Base-by-base conservation (phyloP, 345 rosid genomes). In the Murraya koenigii region DNA sequence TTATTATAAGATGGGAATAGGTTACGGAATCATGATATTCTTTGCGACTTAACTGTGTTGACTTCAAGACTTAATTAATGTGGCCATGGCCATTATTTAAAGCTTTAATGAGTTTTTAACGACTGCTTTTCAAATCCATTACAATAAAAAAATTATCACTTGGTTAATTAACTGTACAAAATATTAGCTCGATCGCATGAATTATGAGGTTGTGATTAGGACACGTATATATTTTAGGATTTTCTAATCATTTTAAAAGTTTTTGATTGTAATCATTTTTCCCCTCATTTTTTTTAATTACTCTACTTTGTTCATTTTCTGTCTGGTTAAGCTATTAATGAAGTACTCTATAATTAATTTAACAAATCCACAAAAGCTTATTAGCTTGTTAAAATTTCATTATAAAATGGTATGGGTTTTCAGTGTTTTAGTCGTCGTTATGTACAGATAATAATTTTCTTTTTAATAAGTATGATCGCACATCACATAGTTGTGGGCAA, bases 31-130 rank as follows among this genome's bases (percentile, higher is more conserved):
- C 59, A 60, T 74, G 23, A 63, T 75, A 70, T 64, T 64, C 70
- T 63, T 63, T 30, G 28, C 49, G 77, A 63, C 77, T 63, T 44
- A 22, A 30, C 44, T 75, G 47, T 75, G 47, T 47, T 75, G 77
- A 75, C 77, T 75, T 75, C 11, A 41, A 75, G 32, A 49, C 60
- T 15, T 52, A 17, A 52, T 4, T 47, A 75, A 63, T 63, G 69
- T 47, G 62, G 15, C 8, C 49, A 30, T 64, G 60, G 23, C 69
- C 69, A 39, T 38, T 25, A 3, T 54, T 72, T 54, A 20, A 20
- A 62, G 64, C 26, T 72, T 39, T 74, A 17, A 26, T 33, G 49
- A 23, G 66, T 25, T 58, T 74, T 23, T 7, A 75, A 8, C 17
- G 39, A 28, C 59, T 41, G 26, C 36, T 44, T 74, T 63, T 44